Evolutionary conservation across 176 grass and related monocot species (phyloP), one percentile per base, ranked within the genome.

Genomic region (Aegilops tauschii): DNA sequence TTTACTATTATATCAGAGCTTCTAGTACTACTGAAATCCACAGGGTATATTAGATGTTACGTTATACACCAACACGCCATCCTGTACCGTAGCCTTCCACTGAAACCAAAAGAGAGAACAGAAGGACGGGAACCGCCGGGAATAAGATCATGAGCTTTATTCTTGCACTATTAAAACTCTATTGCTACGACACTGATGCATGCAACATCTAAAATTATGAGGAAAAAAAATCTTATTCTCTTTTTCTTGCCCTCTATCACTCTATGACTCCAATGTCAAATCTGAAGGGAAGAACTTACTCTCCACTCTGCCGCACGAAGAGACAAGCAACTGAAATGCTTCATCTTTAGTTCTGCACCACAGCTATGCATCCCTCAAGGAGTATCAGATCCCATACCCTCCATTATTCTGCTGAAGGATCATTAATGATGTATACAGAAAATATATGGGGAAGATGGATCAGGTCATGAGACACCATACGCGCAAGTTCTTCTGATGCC

Each of bases 291-390:
- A 52, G 81, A 61, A 70, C 50, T 71, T 81, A 39, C 40, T 39
- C 28, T 63, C 0, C 1, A 61, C n/a, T 17, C 35, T 58, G 49
- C 70, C 80, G 62, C 84, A 82, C 21, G 50, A 82, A 82, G 78
- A 49, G 27, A 80, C 23, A 84, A 76, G 37, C n/a, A 80, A 76
- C 52, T n/a, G 4, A 88, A 88, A 77, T 82, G 70, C 77, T 88
- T 47, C 49, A 13, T 82, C 90, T 91, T 91, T 85, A 91, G 82
- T 85, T 88, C 72, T 88, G 82, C 64, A n/a, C 90, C 90, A 1
- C 52, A 72, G 78, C 86, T 82, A 82, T 49, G 61, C 47, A 36
- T 70, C 35, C 39, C 18, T 14, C 37, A 88, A 84, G 39, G 50
- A 45, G 90, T 37, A 88, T 78, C 77, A 29, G 82, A 91, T 88